Percentiles rank a stretch among this genome's conserved stretches.
phyloP scores from a whole-genome alignment of 768 basidiomycete species.

The Tephrocybe sp. region DNA sequence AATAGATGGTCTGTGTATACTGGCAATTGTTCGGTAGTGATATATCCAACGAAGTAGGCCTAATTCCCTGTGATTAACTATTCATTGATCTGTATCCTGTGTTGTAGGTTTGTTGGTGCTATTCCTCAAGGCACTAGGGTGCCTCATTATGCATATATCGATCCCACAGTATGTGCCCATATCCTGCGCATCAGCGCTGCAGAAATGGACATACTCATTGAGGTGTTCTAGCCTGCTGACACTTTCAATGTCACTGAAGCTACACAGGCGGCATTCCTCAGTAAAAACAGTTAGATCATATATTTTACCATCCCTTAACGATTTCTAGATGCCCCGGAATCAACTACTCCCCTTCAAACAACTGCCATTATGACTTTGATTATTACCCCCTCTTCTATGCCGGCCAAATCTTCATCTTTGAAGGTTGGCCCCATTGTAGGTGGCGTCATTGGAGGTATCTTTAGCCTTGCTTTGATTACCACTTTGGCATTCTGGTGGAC shows the following conservation, averaged over 20 bases:
- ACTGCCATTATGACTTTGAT: slow-evolving; percentile 20
- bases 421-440: slow-evolving; percentile 59
- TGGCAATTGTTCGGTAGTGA: slow-evolving; percentile 43
- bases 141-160: slow-evolving; percentile 50
- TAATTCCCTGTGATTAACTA: background rate
- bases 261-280: slow-evolving; percentile 15
- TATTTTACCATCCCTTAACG: background rate
- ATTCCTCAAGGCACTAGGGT: slow-evolving; percentile 43
- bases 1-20: slow-evolving; percentile 50
- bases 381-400: background rate
- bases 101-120: slow-evolving; percentile 11
- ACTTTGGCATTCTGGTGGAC: slow-evolving; percentile 29
- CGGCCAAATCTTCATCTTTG: slow-evolving; percentile 13
- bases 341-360: slow-evolving; percentile 25
- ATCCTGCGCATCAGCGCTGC: background rate
- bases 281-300: slow-evolving; percentile 15
- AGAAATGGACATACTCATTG: background rate
- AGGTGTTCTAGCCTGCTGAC: slow-evolving; percentile 22
- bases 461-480: slow-evolving; percentile 43
- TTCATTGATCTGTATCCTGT: background rate
- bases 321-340: slow-evolving; percentile 35
- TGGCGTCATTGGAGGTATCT: slow-evolving; percentile 59
- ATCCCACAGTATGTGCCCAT: slow-evolving; percentile 35
- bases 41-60: slow-evolving; percentile 35
- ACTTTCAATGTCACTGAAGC: slow-evolving; percentile 35